Percentiles rank a stretch among this genome's conserved stretches.
Conservation (phyloP, 768 basidiomycete genomes). For the Calocybe gangraenosa region DNA sequence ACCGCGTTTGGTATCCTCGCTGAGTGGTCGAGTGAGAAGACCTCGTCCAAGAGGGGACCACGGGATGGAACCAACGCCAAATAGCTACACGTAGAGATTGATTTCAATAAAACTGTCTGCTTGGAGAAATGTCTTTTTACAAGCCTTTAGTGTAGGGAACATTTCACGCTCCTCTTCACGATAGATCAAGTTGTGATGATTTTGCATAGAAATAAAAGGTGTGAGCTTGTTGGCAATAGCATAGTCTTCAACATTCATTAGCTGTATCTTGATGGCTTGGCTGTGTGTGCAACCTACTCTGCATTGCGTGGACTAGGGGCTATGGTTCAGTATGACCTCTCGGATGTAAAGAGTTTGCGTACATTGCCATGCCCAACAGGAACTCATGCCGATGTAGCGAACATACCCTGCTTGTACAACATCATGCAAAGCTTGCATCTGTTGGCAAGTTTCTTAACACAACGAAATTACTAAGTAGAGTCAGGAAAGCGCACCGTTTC, state of each 20-base stretch:
- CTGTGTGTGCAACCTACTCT: slow-evolving; percentile 30
- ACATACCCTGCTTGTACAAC: slow-evolving; percentile 63
- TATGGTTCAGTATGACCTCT: background rate
- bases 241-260: slow-evolving; percentile 36
- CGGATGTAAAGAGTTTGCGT: slow-evolving; percentile 10
- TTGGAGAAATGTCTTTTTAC: too few relatives aligned
- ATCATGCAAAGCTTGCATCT: slow-evolving; percentile 69
- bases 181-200: slow-evolving; percentile 58
- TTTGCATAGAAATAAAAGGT: slow-evolving; percentile 69
- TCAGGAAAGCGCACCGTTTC: slow-evolving; percentile 35
- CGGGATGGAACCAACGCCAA: slow-evolving; percentile 52
- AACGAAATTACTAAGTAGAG: background rate
- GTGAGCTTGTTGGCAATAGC: slow-evolving; percentile 54
- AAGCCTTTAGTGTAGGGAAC: slow-evolving; percentile 58
- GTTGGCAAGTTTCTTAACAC: background rate
- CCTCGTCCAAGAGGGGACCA: slow-evolving; percentile 62
- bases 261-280: background rate
- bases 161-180: slow-evolving; percentile 65
- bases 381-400: slow-evolving; percentile 57
- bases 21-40: slow-evolving; percentile 36
- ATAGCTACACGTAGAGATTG: slow-evolving; percentile 26
- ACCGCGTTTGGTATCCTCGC: slow-evolving; percentile 34
- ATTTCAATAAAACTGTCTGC: too few relatives aligned
- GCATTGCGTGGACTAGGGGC: slow-evolving; percentile 47
- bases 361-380: slow-evolving; percentile 56